phyloP scores from a whole-genome alignment of 2,329 filamentous ascomycete genomes.

The Monosporascus sp. region DNA sequence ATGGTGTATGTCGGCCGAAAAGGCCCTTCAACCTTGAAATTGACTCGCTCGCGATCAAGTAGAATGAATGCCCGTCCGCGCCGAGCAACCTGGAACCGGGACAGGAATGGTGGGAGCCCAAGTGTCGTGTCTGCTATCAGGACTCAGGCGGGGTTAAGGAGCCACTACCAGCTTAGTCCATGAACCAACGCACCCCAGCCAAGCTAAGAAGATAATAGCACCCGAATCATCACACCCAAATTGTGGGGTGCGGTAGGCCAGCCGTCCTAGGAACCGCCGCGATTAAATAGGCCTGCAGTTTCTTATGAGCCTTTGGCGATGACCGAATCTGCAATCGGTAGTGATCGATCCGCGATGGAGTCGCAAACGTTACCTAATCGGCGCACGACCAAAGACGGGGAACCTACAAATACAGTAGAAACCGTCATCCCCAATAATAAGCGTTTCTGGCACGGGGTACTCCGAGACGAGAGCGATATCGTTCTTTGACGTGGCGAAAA shows the following conservation, averaged over 20 bases:
- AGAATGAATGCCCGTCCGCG: not conserved
- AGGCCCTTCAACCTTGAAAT: not conserved
- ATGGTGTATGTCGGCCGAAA: conserved; percentile 15
- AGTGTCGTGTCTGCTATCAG: not conserved
- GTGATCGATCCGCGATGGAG: not conserved
- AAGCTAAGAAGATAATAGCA: too few species aligned
- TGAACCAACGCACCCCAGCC: too few species aligned
- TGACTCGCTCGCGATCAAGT: not conserved
- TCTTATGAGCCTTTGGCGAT: not conserved
- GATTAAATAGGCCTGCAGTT: not conserved
- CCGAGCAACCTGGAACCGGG: not conserved
- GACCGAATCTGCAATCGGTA: not conserved
- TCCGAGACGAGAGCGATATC: not conserved
- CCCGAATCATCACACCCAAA: too few species aligned
- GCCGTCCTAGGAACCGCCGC: not conserved
- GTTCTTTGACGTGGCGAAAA: not conserved
- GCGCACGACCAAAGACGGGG: not conserved
- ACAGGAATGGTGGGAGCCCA: not conserved
- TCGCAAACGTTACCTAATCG: not conserved
- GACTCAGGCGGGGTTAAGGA: too few species aligned
- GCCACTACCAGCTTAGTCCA: too few species aligned
- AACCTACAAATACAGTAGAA: not conserved
- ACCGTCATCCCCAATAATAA: not conserved
- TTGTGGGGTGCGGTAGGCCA: not conserved
- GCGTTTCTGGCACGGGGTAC: not conserved